Evolutionary conservation across 768 basidiomycete genomes (phyloP).

Genomic region (Mycena amicta): DNA sequence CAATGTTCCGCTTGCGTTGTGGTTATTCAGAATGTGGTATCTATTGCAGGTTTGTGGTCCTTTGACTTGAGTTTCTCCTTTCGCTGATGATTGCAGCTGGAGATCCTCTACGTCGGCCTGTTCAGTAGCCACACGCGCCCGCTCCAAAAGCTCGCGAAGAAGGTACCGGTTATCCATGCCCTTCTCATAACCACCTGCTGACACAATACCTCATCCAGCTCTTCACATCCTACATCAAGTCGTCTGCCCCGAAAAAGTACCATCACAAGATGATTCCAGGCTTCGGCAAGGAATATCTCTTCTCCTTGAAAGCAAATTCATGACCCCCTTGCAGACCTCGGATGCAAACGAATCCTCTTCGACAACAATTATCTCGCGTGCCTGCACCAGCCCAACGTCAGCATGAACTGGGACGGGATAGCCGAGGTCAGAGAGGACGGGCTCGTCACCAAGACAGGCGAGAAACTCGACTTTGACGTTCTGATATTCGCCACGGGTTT

Average conservation of each 20-base stretch:
- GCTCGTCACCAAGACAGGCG: slow-evolving; percentile 45
- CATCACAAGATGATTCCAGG: slow-evolving; percentile 48
- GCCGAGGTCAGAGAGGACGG: slow-evolving; percentile 52
- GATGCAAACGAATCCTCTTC: slow-evolving; percentile 66
- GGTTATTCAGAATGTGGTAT: too few relatives aligned
- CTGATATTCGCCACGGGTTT: slow-evolving; percentile 44
- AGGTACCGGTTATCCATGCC: too few relatives aligned
- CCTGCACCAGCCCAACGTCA: slow-evolving; percentile 56
- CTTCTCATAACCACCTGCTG: too few relatives aligned
- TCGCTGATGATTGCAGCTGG: too few relatives aligned
- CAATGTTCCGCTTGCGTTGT: too few relatives aligned
- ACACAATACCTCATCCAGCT: slow-evolving; percentile 5
- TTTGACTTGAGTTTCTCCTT: too few relatives aligned
- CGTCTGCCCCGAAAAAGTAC: slow-evolving; percentile 46
- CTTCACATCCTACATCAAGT: slow-evolving; percentile 35
- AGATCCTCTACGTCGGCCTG: too few relatives aligned
- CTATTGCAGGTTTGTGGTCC: too few relatives aligned
- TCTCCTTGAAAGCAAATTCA: too few relatives aligned
- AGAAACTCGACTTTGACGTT: slow-evolving; percentile 35
- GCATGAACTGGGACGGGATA: slow-evolving; percentile 50
- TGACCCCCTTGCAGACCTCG: slow-evolving; percentile 42
- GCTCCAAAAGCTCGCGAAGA: too few relatives aligned
- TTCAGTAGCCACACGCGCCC: too few relatives aligned
- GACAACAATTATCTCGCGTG: slow-evolving; percentile 61
- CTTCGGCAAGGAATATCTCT: slow-evolving; percentile 16